Base-by-base conservation (phyloP, 1,284 basidiomycete genomes). In the Ceratobasidium sp. region DNA sequence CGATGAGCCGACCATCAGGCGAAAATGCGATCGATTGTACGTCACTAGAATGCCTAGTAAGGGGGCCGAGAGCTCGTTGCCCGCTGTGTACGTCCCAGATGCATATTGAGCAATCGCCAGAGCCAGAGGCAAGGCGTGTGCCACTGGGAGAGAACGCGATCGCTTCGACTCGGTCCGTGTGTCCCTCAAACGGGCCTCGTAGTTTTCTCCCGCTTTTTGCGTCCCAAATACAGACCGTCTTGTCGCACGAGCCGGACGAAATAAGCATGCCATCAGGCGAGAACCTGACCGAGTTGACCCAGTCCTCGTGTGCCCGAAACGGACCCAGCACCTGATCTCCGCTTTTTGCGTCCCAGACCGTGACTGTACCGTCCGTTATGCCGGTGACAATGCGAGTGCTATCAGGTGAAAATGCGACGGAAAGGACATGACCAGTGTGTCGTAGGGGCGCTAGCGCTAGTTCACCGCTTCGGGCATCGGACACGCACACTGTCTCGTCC, bases 1-100 rank as follows among this genome's bases (percentile, higher is more conserved):
- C 49, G 27, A 52, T 7, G 20, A 10, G 13, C 7, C 8, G n/a
- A 8, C 49, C 49, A 22, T 29, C 27, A 8, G 49, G 49, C 7
- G 49, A 52, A 22, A 52, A 52, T 52, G 49, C 8, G n/a, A 52
- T 20, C 38, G 38, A 40, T 40, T 40, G 10, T 8, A 40, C 17
- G 10, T 40, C 38, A 8, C 38, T 79, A 68, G 77, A 78, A 73
- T 82, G 81, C 4, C 77, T 77, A 72, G 77, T 78, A 53, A 82
- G 75, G 10, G 64, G 49, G 10, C 38, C 38, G 17, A 40, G 10
- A 40, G 17, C 17, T 8, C 27, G 35, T 17, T 54, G 40, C 4
- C 49, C 57, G n/a, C 25, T 47, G 2, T 6, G 4, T 4, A 58
- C 57, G 64, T 71, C 45, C 70, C 70, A 72, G 3, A 70, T 1